Percentiles rank a stretch among this genome's conserved stretches.
phyloP scores from a whole-genome alignment of 225 moss, liverwort and hornwort genomes.

The Ulota crispa region DNA sequence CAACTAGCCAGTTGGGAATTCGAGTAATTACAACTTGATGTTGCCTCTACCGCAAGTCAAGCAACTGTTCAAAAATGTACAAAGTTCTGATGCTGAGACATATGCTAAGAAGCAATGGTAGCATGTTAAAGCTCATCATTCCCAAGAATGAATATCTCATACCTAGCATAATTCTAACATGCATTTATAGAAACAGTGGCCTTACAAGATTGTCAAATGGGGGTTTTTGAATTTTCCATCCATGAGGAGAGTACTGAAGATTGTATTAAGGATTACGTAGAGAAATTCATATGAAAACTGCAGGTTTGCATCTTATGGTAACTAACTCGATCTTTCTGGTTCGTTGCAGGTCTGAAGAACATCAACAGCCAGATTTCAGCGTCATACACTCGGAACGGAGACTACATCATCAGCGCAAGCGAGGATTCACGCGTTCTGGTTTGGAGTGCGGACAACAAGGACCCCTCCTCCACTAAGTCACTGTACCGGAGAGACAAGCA shows the following conservation, averaged over 20 bases:
- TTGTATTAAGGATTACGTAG: background rate
- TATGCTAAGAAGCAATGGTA: background rate
- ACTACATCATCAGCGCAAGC: constrained; percentile 90
- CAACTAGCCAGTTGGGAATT: background rate
- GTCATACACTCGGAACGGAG: constrained; percentile 73
- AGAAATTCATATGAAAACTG: background rate
- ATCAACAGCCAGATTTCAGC: constrained; percentile 86
- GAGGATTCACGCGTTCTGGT: constrained; percentile 89
- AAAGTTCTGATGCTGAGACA: background rate
- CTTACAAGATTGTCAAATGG: background rate
- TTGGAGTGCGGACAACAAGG: constrained; percentile 70
- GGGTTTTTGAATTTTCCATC: background rate
- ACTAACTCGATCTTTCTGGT: background rate
- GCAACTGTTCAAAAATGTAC: background rate
- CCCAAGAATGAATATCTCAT: background rate
- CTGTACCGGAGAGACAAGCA: constrained; percentile 79
- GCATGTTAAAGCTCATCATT: background rate
- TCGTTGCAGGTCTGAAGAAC: constrained; percentile 70
- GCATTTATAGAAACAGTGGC: background rate
- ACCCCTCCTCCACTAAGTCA: constrained; percentile 52
- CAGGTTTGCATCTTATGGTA: background rate
- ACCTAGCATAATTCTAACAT: background rate
- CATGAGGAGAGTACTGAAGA: background rate
- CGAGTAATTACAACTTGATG: background rate
- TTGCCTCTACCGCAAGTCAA: background rate